Evolutionary conservation across 805 yeast genomes (phyloP), one percentile per base, ranked within the genome.

Genomic region (Pichia heedii): DNA sequence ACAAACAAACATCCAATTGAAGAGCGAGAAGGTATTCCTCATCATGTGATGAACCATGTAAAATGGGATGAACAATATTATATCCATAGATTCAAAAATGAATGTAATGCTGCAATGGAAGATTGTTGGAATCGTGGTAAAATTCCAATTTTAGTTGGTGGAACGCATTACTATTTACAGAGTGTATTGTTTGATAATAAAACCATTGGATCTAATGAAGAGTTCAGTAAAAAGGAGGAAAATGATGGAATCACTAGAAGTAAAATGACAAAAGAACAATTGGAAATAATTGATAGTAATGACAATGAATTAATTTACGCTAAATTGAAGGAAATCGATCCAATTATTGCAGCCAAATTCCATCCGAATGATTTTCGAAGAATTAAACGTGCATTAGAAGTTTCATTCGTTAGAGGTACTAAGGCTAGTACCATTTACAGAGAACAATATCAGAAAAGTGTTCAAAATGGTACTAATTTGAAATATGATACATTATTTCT

Each of bases 81-180:
- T 48, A 80, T 89, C 7, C 94, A 85, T 54, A 65, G 84, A 42
- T 93, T 89, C 58, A 78, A 81, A 41, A 56, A 67, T 30, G 96
- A 87, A 51, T 96, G 95, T 9, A 54, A 68, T 29, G 58, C 50
- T 1, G 70, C 76, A 16, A 83, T 89, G 8, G 71, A 73, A 0
- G 84, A 79, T 27, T 80, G 90, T 11, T 81, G 80, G 47, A 43
- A 58, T 0, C 58, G 83, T 19, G 84, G 84, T 0, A 88, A 87
- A 54, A 52, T 83, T 1, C 97, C 98, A 0, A 84, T 93, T 3
- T 60, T 93, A 0, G 93, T 93, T 1, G 98, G 98, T 5, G 98
- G 98, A 0, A 93, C 98, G 0, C 97, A 89, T 57, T 93, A 93
- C 60, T 93, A 93, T 58, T 66, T 87, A 32, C 96, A 85, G 61